Evolutionary conservation across 306 rosid species (phyloP), one percentile per base, ranked within the genome.

Genomic region (Crotalaria pallida): DNA sequence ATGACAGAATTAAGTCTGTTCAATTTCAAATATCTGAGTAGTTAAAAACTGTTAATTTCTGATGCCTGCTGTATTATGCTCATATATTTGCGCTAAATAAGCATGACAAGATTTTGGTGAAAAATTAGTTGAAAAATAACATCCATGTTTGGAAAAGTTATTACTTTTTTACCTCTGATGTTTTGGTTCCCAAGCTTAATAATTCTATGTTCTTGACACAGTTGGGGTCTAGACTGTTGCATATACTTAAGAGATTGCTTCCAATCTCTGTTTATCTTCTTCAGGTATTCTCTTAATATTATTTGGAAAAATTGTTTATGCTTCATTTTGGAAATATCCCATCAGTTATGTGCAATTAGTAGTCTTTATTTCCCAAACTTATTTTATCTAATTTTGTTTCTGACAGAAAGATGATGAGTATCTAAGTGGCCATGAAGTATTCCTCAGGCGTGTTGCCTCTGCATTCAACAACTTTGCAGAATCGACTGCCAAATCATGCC

Each of bases 401-500:
- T 60, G 67, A 61, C 95, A 94, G 98, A 90, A 90, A 87, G 98
- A 94, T 69, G 89, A 89, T 10, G 97, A 94, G 80, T 90, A 94
- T 82, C 87, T 94, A 56, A 88, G 98, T 80, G 96, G 96, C 34
- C 98, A 94, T 62, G 91, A 88, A 71, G 90, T 90, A 77, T 94
- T 94, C 85, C 96, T 90, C 48, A 87, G 91, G 72, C 95, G 97
- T 45, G 97, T 94, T 56, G 92, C 96, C 67, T 74, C 96, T 73
- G 91, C 98, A 71, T 94, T 90, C 80, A 84, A 90, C 86, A 88
- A 85, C 82, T 90, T 94, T 10, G 96, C 98, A 33, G 98, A 94
- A 82, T 82, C 93, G 6, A 90, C 97, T 10, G 97, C 91, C 81
- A 87, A 82, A 64, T 89, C 97, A 44, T 90, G 98, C 83, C 91